Conservation (phyloP, 192 early-diverging fungal genomes). For the Backusella morwellensis region DNA sequence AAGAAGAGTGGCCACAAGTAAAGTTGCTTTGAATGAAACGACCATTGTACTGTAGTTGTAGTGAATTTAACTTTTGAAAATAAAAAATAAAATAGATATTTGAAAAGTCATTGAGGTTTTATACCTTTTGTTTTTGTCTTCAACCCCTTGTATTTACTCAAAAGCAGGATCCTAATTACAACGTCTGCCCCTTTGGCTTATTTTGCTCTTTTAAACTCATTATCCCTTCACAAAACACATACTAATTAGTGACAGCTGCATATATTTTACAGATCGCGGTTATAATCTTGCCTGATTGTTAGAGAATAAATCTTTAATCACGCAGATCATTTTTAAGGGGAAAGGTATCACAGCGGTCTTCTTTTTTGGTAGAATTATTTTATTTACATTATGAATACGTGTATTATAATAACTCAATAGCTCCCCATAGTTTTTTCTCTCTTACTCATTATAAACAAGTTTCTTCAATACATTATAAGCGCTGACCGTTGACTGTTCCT, state of each 20-base stretch:
- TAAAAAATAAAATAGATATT: not conserved
- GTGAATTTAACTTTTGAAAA: not conserved
- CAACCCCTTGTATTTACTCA: not conserved
- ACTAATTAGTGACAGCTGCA: not conserved
- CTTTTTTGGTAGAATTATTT: not conserved
- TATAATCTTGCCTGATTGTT: not conserved
- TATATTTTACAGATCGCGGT: not conserved
- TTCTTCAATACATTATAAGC: too few relatives aligned
- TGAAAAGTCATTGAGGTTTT: not conserved
- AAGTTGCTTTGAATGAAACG: not conserved
- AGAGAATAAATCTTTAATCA: not conserved
- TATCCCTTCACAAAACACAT: not conserved
- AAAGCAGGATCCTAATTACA: not conserved
- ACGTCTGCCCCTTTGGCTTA: not conserved
- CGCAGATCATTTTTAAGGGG: not conserved
- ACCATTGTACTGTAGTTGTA: not conserved
- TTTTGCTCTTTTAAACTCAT: not conserved
- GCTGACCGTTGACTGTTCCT: too few relatives aligned
- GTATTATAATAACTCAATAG: too few relatives aligned
- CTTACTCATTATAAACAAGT: too few relatives aligned
- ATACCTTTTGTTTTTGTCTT: conserved; percentile 1
- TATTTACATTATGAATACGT: not conserved
- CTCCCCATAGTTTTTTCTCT: too few relatives aligned
- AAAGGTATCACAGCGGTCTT: not conserved
- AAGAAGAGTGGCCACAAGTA: not conserved